A percentile compares a stretch with the other conserved stretches of the same genome.
Conservation (phyloP, 139 green algal species). For the Tetradesmus lagerheimii region DNA sequence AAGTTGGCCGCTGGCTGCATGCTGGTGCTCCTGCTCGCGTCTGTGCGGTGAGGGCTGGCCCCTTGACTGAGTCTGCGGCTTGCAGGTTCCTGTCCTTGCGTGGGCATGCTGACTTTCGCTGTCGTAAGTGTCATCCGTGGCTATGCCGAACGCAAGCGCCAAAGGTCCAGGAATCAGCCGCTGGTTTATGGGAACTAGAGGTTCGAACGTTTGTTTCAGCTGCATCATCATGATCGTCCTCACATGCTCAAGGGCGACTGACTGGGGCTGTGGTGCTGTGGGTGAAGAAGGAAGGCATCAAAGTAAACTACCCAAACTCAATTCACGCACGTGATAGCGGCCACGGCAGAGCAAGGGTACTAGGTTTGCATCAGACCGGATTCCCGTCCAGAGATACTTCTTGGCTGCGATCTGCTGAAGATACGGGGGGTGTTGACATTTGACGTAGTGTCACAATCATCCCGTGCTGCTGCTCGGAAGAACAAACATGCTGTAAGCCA, state of each 20-base stretch:
- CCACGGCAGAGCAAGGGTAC: too few species aligned
- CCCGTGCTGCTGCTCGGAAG: too few species aligned
- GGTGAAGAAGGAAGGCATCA: background rate
- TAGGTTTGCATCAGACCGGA: background rate
- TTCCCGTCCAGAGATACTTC: background rate
- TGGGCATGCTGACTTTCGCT: background rate
- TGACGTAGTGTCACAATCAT: too few species aligned
- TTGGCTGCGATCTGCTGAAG: background rate
- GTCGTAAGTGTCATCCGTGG: background rate
- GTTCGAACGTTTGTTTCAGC: background rate
- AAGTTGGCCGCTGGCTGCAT: background rate
- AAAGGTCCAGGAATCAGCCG: background rate
- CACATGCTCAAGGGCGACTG: background rate
- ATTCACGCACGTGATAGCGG: background rate
- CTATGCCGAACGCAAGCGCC: constrained; percentile 17
- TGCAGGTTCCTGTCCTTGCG: background rate
- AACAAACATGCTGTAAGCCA: background rate
- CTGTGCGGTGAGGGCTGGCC: background rate
- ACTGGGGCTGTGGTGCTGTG: background rate
- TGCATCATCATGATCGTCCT: background rate
- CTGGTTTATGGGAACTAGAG: constrained; percentile 4
- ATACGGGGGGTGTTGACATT: background rate
- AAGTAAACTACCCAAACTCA: background rate
- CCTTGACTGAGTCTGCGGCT: background rate
- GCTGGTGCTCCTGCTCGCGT: constrained; percentile 16